Base-by-base conservation (phyloP, 331 rosid genomes). In the Arachis monticola region DNA sequence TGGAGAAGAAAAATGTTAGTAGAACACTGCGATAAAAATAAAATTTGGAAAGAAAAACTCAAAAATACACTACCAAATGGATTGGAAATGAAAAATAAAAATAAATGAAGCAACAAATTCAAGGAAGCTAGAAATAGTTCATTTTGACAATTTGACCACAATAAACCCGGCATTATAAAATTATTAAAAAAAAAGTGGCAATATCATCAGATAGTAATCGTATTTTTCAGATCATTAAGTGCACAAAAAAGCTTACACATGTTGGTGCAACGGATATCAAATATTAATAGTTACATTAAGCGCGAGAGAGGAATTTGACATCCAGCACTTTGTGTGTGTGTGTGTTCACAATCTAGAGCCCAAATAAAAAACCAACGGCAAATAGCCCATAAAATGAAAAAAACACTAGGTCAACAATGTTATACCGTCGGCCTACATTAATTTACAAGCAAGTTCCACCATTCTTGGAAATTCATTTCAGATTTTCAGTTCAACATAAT, bases 401-500 rank as follows among this genome's bases (percentile, higher is more conserved):
- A 8, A 69, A 67, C 12, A 17, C 47, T 13, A 17, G 40, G 7
- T 17, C 38, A 50, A 35, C 58, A 56, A 40, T 12, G 14, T 71
- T 64, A 5, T 22, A 45, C 22, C 72, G 38, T 32, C 7, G 40
- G n/a, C 71, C 30, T 59, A 60, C 6, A 61, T 13, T 35, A 53
- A 27, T 17, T 17, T 30, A 31, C 42, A 27, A 2, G 46, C 14
- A 50, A 38, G 12, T 6, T 32, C 66, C 60, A 76, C 42, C 7
- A 53, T 57, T 69, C 73, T 53, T 8, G 48, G 70, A 62, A 67
- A 67, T 57, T 32, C 52, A 68, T 63, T 69, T 30, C 75, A 48
- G 50, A 59, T 30, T 63, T 69, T 30, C 75, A 50, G 50, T 67
- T 30, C 2, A 11, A 66, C 9, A 51, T 30, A 45, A 73, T 38